These are phyloP conservation scores for Solanum sejunctum DNA, from an alignment of 257 asterid genomes.

Conservation along the genomic window DNA sequence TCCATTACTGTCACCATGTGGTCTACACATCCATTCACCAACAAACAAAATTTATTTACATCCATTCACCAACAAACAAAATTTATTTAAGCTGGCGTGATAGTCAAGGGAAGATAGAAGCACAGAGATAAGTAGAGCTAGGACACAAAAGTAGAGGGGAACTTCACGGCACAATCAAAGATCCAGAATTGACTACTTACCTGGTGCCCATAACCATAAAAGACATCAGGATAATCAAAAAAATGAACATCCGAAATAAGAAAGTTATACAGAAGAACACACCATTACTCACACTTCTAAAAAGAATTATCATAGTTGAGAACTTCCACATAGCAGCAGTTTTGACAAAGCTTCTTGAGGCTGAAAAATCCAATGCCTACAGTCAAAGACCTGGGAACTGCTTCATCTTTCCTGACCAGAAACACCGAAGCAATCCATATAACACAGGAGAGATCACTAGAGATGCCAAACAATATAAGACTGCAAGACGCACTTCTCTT, in stretches of 20 bases:
- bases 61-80: too few relatives aligned
- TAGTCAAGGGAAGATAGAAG: background rate
- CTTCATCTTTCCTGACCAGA: background rate
- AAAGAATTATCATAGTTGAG: background rate
- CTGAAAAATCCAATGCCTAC: background rate
- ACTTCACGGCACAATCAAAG: background rate
- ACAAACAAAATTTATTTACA: too few relatives aligned
- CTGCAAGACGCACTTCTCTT: background rate
- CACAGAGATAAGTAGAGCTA: background rate
- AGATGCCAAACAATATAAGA: background rate
- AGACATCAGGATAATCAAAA: background rate
- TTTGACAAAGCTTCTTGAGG: background rate
- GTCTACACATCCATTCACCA: too few relatives aligned
- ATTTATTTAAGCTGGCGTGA: too few relatives aligned
- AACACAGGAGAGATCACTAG: background rate
- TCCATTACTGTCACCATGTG: background rate
- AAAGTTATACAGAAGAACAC: background rate
- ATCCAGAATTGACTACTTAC: background rate
- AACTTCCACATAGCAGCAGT: background rate
- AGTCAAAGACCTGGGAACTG: background rate
- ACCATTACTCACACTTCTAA: too few relatives aligned
- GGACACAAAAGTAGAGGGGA: background rate
- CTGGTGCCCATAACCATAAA: background rate
- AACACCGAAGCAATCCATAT: background rate
- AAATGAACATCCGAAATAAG: background rate